Conservation (phyloP, 805 yeast genomes). For the Lipomyces orientalis region DNA sequence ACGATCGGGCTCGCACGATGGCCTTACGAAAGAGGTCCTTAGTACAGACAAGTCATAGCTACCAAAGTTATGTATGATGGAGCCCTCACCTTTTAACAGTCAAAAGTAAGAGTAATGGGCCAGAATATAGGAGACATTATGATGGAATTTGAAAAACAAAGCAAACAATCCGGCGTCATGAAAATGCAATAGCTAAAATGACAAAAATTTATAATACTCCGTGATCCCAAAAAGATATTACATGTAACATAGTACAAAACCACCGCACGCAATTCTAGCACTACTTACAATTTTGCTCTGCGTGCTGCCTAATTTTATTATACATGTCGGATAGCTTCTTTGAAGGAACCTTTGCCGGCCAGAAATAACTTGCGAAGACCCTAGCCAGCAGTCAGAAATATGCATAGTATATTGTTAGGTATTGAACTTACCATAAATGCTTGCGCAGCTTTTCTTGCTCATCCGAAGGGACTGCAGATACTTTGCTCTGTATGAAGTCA, state of each 20-base stretch:
- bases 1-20: no score
- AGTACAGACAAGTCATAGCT: no score
- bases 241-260: neutral
- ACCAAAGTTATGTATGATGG: neutral
- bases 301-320: conserved; percentile 37
- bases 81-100: neutral
- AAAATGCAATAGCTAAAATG: conserved; percentile 1
- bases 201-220: conserved; percentile 1
- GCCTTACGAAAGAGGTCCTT: no score
- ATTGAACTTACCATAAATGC: conserved; percentile 65
- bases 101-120: neutral
- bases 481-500: conserved; percentile 61
- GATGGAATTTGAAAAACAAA: neutral
- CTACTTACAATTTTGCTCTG: conserved; percentile 2
- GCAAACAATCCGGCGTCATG: neutral
- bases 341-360: conserved; percentile 83
- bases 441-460: conserved; percentile 54
- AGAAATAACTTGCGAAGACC: conserved; percentile 76
- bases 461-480: conserved; percentile 40
- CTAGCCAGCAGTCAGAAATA: conserved; percentile 12
- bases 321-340: conserved; percentile 78
- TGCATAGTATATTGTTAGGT: neutral
- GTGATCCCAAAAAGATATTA: neutral
- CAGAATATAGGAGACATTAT: neutral
- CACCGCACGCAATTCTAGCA: neutral